phyloP scores from a whole-genome alignment of 2,329 filamentous ascomycete species.

The Fusarium lateritium region DNA sequence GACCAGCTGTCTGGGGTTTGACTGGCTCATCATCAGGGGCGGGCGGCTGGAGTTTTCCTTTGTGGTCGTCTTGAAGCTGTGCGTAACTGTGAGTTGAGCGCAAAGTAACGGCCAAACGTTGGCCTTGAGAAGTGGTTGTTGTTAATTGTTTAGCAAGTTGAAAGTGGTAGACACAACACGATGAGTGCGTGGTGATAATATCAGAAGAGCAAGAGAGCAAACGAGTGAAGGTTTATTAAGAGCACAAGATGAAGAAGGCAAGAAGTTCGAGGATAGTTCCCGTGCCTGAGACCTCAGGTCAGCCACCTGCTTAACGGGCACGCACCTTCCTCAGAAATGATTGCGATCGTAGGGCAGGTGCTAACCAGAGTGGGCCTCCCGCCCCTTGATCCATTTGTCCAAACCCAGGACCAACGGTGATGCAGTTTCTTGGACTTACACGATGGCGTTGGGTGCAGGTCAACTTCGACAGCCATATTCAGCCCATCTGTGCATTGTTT shows the following conservation, averaged over 20 bases:
- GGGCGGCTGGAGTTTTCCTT: conserved; percentile 41
- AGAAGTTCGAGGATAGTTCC: background rate
- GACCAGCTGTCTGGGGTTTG: conserved; percentile 31
- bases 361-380: conserved; percentile 33
- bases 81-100: conserved; percentile 27
- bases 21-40: conserved; percentile 36
- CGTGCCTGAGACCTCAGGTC: conserved; percentile 15
- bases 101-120: conserved; percentile 35
- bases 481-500: background rate
- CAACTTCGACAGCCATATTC: conserved; percentile 6
- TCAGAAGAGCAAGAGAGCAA: background rate
- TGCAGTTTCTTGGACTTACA: conserved; percentile 22
- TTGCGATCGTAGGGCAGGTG: conserved; percentile 39
- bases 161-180: background rate
- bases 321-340: conserved; percentile 5
- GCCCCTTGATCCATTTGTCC: conserved; percentile 29
- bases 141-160: background rate
- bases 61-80: conserved; percentile 28
- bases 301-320: conserved; percentile 17
- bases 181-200: background rate
- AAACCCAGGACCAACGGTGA: conserved; percentile 10
- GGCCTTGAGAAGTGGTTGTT: conserved; percentile 19
- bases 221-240: background rate
- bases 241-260: background rate
- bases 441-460: conserved; percentile 10